phyloP scores from a whole-genome alignment of 176 grass and related monocot genomes.

The Oryza coarctata region DNA sequence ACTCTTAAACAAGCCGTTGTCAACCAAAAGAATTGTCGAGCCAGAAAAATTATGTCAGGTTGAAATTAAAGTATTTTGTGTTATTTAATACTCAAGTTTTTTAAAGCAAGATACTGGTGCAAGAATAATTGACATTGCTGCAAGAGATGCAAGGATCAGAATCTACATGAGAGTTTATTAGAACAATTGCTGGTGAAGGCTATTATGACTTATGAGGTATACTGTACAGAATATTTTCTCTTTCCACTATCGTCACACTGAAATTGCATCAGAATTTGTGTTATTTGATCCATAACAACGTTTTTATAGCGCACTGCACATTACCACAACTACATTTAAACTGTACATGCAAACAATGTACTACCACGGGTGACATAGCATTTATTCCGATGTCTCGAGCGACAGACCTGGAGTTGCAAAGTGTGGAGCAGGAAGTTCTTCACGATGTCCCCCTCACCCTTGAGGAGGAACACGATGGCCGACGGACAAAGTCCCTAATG shows the following conservation, averaged over 20 bases:
- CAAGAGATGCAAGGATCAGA: not conserved
- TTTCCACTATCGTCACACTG: not conserved
- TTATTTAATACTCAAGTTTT: conserved; percentile 1
- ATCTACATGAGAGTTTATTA: not conserved
- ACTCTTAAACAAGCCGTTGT: not conserved
- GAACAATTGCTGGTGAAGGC: not conserved
- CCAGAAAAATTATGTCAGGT: not conserved
- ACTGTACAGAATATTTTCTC: not conserved
- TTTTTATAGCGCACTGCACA: not conserved
- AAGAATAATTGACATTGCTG: conserved; percentile 1
- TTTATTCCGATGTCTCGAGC: not conserved
- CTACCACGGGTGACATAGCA: not conserved
- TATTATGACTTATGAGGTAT: not conserved
- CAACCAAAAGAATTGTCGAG: conserved; percentile 6
- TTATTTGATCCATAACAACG: not conserved
- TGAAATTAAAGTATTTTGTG: not conserved
- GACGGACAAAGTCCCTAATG: conserved; percentile 93
- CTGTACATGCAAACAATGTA: not conserved
- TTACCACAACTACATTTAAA: conserved; percentile 16
- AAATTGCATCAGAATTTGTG: not conserved
- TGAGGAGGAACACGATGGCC: conserved; percentile 88
- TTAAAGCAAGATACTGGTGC: not conserved
- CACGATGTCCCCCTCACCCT: conserved; percentile 77
- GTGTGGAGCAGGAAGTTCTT: conserved; percentile 97
- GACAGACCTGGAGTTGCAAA: conserved; percentile 80